phyloP scores from a whole-genome alignment of 345 rosid genomes.

The Syzygium oleosum region DNA sequence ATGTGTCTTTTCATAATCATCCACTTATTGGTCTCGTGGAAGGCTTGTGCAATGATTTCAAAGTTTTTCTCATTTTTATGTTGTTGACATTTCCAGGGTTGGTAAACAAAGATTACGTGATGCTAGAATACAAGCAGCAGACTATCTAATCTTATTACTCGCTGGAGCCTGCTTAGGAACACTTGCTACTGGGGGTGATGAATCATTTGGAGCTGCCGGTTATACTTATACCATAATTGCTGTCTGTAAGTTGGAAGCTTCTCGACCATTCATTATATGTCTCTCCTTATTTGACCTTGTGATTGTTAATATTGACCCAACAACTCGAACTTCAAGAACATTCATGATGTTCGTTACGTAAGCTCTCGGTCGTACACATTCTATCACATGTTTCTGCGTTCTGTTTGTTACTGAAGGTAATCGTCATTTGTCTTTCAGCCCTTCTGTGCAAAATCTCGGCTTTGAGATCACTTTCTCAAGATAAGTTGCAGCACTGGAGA shows the following conservation, averaged over 20 bases:
- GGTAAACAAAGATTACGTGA: constrained; percentile 80
- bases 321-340: background rate
- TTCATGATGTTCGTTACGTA: background rate
- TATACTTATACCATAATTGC: constrained; percentile 83
- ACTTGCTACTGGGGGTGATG: constrained; percentile 46
- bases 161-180: constrained; percentile 96
- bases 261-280: background rate
- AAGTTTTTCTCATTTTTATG: background rate
- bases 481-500: constrained; percentile 90
- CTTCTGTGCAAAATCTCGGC: constrained; percentile 91
- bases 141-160: constrained; percentile 76
- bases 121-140: constrained; percentile 68
- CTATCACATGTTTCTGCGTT: background rate
- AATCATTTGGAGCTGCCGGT: constrained; percentile 67
- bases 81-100: constrained; percentile 39
- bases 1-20: background rate
- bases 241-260: constrained; percentile 50
- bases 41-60: background rate
- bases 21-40: background rate
- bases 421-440: constrained; percentile 38
- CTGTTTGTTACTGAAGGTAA: background rate
- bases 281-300: background rate
- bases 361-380: background rate
- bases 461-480: constrained; percentile 80
- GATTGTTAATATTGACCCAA: background rate